A percentile compares a stretch with the other conserved stretches of the same genome.
Conservation (phyloP, 1,284 basidiomycete genomes). For the Neolentinus lepideus region DNA sequence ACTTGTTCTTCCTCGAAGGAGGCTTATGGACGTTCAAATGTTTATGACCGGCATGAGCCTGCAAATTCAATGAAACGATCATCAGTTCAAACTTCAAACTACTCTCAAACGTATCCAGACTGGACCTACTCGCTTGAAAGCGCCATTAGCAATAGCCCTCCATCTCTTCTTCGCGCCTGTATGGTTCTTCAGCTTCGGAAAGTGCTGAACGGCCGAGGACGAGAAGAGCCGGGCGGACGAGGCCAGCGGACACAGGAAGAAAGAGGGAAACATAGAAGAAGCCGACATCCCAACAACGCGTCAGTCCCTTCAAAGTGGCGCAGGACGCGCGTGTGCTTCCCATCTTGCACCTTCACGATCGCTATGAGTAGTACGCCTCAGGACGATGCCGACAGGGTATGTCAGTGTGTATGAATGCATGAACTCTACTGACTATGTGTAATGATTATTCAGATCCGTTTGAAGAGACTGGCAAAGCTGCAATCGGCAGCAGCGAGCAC, state of each 20-base stretch:
- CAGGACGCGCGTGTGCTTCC: neutral
- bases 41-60: slow-evolving; percentile 63
- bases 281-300: neutral
- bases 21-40: slow-evolving; percentile 69
- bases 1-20: slow-evolving; percentile 55
- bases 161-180: slow-evolving; percentile 79
- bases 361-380: slow-evolving; percentile 48
- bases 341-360: slow-evolving; percentile 1
- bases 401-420: slow-evolving; percentile 12
- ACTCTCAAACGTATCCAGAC: slow-evolving; percentile 4
- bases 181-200: slow-evolving; percentile 65
- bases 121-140: slow-evolving; percentile 68
- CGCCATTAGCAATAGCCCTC: slow-evolving; percentile 57
- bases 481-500: slow-evolving; percentile 32
- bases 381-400: slow-evolving; percentile 73
- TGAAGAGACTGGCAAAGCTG: slow-evolving; percentile 80
- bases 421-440: slow-evolving; percentile 2
- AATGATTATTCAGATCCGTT: slow-evolving; percentile 58
- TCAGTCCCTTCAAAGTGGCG: neutral
- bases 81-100: neutral
- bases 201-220: slow-evolving; percentile 22
- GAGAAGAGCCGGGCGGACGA: slow-evolving; percentile 22
- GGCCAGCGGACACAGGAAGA: slow-evolving; percentile 13
- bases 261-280: slow-evolving; percentile 1
- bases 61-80: slow-evolving; percentile 1